Evolutionary conservation across 106 monocot genomes (phyloP).

Genomic region (Dendrobium officinale): DNA sequence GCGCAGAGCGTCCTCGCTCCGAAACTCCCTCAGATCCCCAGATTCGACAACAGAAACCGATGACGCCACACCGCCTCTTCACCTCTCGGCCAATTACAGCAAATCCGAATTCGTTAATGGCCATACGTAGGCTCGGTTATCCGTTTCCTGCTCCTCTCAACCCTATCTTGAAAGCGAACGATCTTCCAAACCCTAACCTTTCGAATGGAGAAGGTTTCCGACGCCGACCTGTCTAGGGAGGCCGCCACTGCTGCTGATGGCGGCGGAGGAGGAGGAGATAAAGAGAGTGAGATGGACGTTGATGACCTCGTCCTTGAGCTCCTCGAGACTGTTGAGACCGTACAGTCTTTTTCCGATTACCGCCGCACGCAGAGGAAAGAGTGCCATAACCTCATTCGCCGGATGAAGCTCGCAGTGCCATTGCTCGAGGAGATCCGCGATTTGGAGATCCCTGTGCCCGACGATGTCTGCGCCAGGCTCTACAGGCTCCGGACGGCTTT

Average conservation of each 20-base stretch:
- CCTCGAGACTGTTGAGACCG: conserved; percentile 7
- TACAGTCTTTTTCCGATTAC: conserved; percentile 21
- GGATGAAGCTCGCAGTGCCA: conserved; percentile 31
- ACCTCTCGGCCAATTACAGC: neutral
- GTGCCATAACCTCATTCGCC: conserved; percentile 25
- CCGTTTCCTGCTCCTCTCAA: neutral
- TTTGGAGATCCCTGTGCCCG: conserved; percentile 11
- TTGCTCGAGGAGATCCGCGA: conserved; percentile 37
- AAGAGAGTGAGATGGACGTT: conserved; percentile 15
- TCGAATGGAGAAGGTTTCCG: neutral
- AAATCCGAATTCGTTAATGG: neutral
- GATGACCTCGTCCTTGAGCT: conserved; percentile 24
- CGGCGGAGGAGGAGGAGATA: neutral
- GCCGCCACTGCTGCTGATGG: neutral
- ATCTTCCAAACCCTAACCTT: neutral
- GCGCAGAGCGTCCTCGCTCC: neutral
- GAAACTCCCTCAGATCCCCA: conserved; percentile 3
- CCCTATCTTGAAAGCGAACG: neutral
- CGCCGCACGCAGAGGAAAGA: conserved; percentile 31
- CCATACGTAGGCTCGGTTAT: neutral
- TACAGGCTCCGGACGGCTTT: conserved; percentile 10
- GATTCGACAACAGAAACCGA: neutral
- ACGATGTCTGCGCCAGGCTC: conserved; percentile 9
- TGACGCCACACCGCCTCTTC: neutral
- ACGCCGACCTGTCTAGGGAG: neutral